phyloP scores from a whole-genome alignment of 192 early-diverging fungal genomes.

The Pecoramyces ruminantium region DNA sequence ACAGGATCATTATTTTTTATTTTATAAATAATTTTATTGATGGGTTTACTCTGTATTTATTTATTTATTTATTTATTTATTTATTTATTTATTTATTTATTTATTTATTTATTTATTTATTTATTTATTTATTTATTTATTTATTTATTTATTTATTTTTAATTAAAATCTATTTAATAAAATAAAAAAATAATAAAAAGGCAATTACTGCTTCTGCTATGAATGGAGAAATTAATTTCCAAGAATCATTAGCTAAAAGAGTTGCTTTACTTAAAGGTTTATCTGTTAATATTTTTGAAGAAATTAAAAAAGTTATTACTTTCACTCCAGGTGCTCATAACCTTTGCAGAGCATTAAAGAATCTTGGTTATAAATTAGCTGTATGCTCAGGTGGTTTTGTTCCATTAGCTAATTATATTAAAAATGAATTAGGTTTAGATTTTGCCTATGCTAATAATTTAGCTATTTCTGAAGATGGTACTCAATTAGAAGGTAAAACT shows the following conservation, averaged over 20 bases:
- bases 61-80: not conserved
- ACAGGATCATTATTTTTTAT: too few species aligned
- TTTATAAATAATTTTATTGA: too few species aligned
- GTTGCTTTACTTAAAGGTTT: slow-evolving; percentile 78
- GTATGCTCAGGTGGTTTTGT: slow-evolving; percentile 86
- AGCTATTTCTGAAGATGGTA: slow-evolving; percentile 75
- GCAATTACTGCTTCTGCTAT: slow-evolving; percentile 89
- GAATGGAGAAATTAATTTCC: slow-evolving; percentile 96
- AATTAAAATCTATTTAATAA: too few species aligned
- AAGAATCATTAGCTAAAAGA: slow-evolving; percentile 72
- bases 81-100: too few species aligned
- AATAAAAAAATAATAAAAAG: slow-evolving; percentile 11
- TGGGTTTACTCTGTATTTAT: too few species aligned
- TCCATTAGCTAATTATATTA: slow-evolving; percentile 82
- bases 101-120: too few species aligned
- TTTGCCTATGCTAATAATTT: slow-evolving; percentile 86
- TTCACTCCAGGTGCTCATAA: slow-evolving; percentile 83
- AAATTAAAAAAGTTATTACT: slow-evolving; percentile 50
- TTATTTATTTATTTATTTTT: too few species aligned
- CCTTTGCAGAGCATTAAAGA: slow-evolving; percentile 74
- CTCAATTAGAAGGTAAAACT: slow-evolving; percentile 65
- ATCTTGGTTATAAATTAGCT: slow-evolving; percentile 83
- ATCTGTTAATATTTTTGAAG: slow-evolving; percentile 58
- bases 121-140: too few species aligned
- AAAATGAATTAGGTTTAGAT: slow-evolving; percentile 74